These are phyloP conservation scores for Bertia moriformis DNA, from an alignment of 2,329 filamentous ascomycete genomes.

Conservation along the genomic window DNA sequence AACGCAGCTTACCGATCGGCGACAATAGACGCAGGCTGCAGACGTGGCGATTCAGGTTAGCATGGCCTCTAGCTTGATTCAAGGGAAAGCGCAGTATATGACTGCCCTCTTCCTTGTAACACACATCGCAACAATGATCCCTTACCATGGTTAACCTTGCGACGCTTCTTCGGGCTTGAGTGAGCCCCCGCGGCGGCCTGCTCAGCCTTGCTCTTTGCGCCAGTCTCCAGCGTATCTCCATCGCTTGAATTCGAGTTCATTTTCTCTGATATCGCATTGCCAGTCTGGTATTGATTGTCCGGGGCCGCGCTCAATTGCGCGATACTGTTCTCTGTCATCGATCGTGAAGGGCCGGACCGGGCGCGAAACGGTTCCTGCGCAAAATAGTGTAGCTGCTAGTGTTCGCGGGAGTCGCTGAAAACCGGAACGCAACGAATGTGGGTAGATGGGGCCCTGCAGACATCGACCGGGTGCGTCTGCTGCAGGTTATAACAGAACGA, in stretches of 20 bases:
- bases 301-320: slow-evolving; percentile 1
- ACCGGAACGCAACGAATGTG: background rate
- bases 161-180: slow-evolving; percentile 30
- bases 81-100: no score
- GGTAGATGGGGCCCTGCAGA: background rate
- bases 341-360: slow-evolving; percentile 1
- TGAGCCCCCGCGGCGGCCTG: slow-evolving; percentile 4
- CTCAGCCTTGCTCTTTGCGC: slow-evolving; percentile 12
- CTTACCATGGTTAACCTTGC: slow-evolving; percentile 36
- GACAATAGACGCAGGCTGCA: slow-evolving; percentile 33
- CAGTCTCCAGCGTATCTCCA: background rate
- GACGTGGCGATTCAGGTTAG: slow-evolving; percentile 2
- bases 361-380: slow-evolving; percentile 1
- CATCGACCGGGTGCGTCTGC: background rate
- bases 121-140: slow-evolving; percentile 3
- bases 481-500: background rate
- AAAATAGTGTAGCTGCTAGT: background rate
- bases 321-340: slow-evolving; percentile 5
- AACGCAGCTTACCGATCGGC: slow-evolving; percentile 32
- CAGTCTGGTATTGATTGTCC: slow-evolving; percentile 3
- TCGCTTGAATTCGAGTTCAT: background rate
- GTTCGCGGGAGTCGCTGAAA: slow-evolving; percentile 2
- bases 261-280: background rate
- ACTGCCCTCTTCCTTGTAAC: slow-evolving; percentile 4
- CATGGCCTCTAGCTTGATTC: no score